Conservation (phyloP, 345 rosid species). For the Salix udensis region DNA sequence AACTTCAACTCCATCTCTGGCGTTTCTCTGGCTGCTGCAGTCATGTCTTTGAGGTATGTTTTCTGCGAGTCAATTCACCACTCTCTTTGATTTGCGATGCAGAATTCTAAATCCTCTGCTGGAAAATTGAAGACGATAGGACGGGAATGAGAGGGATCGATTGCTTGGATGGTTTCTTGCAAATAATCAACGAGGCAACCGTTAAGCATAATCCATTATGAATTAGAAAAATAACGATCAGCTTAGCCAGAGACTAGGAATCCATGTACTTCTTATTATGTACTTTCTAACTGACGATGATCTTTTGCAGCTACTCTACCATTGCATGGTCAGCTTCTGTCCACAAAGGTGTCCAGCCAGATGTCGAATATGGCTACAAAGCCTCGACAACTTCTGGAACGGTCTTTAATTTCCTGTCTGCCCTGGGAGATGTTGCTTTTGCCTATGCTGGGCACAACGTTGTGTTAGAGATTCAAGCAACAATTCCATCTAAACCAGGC, state of each 20-base stretch:
- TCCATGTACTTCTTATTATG: too few species aligned
- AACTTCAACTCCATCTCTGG: constrained; percentile 30
- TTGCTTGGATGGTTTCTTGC: too few species aligned
- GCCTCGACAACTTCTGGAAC: constrained; percentile 17
- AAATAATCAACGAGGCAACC: too few species aligned
- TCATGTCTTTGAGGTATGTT: constrained; percentile 30
- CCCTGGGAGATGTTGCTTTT: constrained; percentile 31
- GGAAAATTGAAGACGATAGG: not conserved
- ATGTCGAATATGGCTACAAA: constrained; percentile 9
- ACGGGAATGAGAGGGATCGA: too few species aligned
- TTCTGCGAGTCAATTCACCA: not conserved
- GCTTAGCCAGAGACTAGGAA: too few species aligned
- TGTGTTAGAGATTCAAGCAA: constrained; percentile 33
- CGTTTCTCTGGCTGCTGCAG: constrained; percentile 27
- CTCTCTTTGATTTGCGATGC: not conserved
- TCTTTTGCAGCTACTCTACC: constrained; percentile 19
- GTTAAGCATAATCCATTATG: too few species aligned
- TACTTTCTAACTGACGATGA: too few species aligned
- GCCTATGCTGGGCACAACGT: constrained; percentile 36
- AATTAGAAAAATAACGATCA: too few species aligned
- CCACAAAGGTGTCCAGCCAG: constrained; percentile 24
- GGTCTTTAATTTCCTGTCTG: constrained; percentile 17
- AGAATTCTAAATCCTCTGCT: not conserved
- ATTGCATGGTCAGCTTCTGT: constrained; percentile 28
- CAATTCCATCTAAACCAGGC: constrained; percentile 29